Evolutionary conservation across 2,329 filamentous ascomycete species (phyloP).

Genomic region (Microdochium nivale): DNA sequence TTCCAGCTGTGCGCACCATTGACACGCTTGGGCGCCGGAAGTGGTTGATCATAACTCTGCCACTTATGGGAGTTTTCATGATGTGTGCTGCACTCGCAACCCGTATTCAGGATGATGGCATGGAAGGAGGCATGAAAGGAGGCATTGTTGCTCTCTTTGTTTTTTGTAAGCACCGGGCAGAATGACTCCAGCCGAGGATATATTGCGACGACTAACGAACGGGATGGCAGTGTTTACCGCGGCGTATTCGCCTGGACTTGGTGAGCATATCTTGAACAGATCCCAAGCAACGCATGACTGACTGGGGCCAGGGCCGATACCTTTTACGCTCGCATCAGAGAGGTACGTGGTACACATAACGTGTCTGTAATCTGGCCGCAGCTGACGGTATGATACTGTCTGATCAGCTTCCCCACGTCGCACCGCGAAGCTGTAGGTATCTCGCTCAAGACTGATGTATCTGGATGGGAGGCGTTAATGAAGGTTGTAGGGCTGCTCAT

Average conservation of each 20-base stretch:
- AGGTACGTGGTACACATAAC: slow-evolving; percentile 8
- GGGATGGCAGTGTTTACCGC: slow-evolving; percentile 25
- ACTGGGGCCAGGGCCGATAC: slow-evolving; percentile 31
- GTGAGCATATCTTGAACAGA: slow-evolving; percentile 5
- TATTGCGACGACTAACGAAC: not conserved
- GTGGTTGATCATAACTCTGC: slow-evolving; percentile 33
- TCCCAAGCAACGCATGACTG: not conserved
- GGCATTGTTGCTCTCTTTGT: slow-evolving; percentile 25
- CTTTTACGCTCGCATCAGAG: slow-evolving; percentile 41
- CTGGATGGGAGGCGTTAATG: too few relatives aligned
- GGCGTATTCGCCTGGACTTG: slow-evolving; percentile 29
- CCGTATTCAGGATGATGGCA: too few relatives aligned
- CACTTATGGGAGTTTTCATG: slow-evolving; percentile 33
- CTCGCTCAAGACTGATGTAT: too few relatives aligned
- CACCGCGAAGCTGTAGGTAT: slow-evolving; percentile 32
- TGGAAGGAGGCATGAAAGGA: too few relatives aligned
- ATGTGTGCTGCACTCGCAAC: slow-evolving; percentile 4
- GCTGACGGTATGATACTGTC: not conserved
- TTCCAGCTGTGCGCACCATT: slow-evolving; percentile 30
- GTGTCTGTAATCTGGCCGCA: too few relatives aligned
- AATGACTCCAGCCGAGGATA: not conserved
- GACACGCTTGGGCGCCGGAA: slow-evolving; percentile 31
- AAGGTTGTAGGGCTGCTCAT: slow-evolving; percentile 27
- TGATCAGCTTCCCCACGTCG: slow-evolving; percentile 33
- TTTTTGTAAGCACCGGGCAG: slow-evolving; percentile 14